phyloP scores from a whole-genome alignment of 352 stramenopile genomes.

The Globisporangium acanthophoron region DNA sequence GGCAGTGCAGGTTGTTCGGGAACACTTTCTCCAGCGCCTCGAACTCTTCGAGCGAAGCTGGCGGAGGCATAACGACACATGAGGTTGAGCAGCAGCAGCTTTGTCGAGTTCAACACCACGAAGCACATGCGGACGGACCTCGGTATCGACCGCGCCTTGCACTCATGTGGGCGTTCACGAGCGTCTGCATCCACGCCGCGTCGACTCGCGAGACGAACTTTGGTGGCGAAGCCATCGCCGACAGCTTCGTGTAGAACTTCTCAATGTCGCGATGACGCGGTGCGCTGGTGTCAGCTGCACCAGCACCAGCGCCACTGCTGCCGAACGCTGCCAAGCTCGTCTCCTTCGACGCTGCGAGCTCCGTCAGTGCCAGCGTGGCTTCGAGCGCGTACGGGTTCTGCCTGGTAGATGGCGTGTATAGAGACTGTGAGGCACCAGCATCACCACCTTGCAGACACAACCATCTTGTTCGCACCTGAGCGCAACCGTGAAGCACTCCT shows the following conservation, averaged over 20 bases:
- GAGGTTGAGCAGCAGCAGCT: too few relatives aligned
- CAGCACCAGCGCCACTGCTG: neutral
- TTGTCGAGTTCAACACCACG: too few relatives aligned
- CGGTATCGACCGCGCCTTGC: slow-evolving; percentile 34
- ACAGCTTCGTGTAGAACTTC: slow-evolving; percentile 31
- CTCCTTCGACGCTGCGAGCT: slow-evolving; percentile 47
- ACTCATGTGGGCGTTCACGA: slow-evolving; percentile 52
- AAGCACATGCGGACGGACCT: slow-evolving; percentile 11
- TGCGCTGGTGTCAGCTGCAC: neutral
- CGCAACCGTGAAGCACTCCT: slow-evolving; percentile 49
- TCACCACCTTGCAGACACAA: too few relatives aligned
- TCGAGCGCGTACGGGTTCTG: slow-evolving; percentile 78
- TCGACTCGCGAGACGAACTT: slow-evolving; percentile 20
- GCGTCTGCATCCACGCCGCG: slow-evolving; percentile 46
- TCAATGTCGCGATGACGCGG: slow-evolving; percentile 39
- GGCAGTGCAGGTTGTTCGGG: slow-evolving; percentile 57
- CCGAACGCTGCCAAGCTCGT: slow-evolving; percentile 5
- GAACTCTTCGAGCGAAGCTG: slow-evolving; percentile 35
- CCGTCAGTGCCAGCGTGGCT: slow-evolving; percentile 59
- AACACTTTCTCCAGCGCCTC: slow-evolving; percentile 41
- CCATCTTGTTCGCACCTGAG: slow-evolving; percentile 16
- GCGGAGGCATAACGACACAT: slow-evolving; percentile 1
- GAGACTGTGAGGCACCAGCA: neutral
- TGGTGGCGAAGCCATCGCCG: slow-evolving; percentile 1
- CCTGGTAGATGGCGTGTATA: slow-evolving; percentile 4